phyloP scores from a whole-genome alignment of 2,329 filamentous ascomycete genomes.

The Talaromyces sp. region DNA sequence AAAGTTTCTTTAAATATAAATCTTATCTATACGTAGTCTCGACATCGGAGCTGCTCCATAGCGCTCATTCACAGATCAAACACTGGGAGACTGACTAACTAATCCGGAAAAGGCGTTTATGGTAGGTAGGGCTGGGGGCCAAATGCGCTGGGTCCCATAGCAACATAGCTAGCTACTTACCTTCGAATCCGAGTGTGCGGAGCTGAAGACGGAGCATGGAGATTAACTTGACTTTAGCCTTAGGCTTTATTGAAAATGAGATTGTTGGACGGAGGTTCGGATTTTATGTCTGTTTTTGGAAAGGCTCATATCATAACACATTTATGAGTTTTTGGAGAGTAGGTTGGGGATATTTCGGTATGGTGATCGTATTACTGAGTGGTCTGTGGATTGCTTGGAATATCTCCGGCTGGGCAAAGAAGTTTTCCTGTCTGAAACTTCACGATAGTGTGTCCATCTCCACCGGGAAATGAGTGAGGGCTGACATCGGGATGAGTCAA shows the following conservation, averaged over 20 bases:
- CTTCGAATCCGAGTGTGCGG: neutral
- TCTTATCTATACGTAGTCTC: neutral
- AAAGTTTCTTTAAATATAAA: neutral
- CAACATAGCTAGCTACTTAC: neutral
- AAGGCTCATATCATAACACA: too few species aligned
- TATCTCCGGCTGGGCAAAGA: neutral
- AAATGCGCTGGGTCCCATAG: neutral
- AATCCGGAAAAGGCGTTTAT: neutral
- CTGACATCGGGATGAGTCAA: neutral
- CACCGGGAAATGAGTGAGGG: neutral
- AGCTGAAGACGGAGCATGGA: neutral
- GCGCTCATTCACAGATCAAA: neutral
- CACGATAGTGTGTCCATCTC: neutral
- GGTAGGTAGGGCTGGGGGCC: neutral
- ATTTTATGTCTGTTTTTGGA: neutral
- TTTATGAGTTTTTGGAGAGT: neutral
- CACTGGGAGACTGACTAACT: neutral
- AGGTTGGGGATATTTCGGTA: neutral
- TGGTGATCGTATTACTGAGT: neutral
- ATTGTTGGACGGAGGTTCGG: neutral
- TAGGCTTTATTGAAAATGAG: too few species aligned
- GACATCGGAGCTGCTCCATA: neutral
- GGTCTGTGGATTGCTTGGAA: neutral
- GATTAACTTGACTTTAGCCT: neutral
- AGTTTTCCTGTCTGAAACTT: neutral